These are phyloP conservation scores for Podila verticillata DNA, from an alignment of 192 early-diverging fungal species.

Conservation along the genomic window DNA sequence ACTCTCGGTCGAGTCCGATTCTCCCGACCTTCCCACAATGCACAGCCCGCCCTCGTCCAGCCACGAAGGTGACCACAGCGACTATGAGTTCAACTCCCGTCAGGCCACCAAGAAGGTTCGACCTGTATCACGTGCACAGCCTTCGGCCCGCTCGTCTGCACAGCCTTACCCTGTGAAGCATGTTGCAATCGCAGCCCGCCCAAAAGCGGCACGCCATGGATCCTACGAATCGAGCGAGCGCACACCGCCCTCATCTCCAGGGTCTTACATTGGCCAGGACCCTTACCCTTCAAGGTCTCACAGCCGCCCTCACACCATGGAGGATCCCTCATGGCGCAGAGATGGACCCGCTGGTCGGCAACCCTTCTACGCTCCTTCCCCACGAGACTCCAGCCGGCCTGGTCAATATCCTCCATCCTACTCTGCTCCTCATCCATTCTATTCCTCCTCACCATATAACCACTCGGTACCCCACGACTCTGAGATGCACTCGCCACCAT, in stretches of 20 bases:
- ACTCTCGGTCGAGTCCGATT: conserved; percentile 2
- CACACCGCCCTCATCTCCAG: conserved; percentile 37
- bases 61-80: conserved; percentile 45
- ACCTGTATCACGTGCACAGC: no score
- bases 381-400: neutral
- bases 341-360: neutral
- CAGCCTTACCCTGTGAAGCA: conserved; percentile 4
- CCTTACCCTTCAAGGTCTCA: conserved; percentile 12
- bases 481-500: neutral
- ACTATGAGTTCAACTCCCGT: conserved; percentile 9
- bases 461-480: conserved; percentile 1
- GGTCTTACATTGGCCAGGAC: conserved; percentile 6
- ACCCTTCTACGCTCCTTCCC: conserved; percentile 8
- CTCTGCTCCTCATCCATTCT: conserved; percentile 1
- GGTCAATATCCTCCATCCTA: conserved; percentile 3
- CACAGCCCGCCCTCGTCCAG: conserved; percentile 39
- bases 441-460: conserved; percentile 7
- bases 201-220: conserved; percentile 7
- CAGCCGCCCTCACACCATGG: conserved; percentile 10
- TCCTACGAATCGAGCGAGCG: conserved; percentile 22
- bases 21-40: conserved; percentile 6
- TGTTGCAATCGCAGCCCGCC: conserved; percentile 16
- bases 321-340: neutral
- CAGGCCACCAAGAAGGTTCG: conserved; percentile 13
- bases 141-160: no score